Evolutionary conservation across 768 basidiomycete species (phyloP), one percentile per base, ranked within the genome.

Genomic region (Panaeolus papilionaceus): DNA sequence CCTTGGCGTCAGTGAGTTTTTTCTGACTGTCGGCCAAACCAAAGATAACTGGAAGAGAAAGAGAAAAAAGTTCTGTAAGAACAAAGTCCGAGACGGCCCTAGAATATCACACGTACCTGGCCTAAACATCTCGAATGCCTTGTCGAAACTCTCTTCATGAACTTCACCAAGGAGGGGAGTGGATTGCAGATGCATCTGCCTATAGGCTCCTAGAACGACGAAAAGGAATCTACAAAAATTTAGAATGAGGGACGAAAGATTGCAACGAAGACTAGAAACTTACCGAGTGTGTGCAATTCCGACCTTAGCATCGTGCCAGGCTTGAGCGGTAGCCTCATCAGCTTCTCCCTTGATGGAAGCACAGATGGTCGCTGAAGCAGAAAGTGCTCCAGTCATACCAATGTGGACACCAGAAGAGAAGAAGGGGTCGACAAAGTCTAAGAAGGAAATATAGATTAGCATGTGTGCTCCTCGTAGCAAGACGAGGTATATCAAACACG

Each of bases 201-300:
- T 83, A 75, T 86, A 87, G 40, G 84, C 84, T 67, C 83, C 81
- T 33, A 86, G 74, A 1, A 85, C 84, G 62, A 86, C 85, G 39
- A 87, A 73, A 23, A 86, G 71, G 75, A 86, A 86, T 63, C 83
- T 83, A 33, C 0, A 37, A 39, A 16, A 38, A 49, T 2, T 23
- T 18, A 64, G n/a, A 18, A 38, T 64, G 23, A 67, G 38, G 16
- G 28, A 37, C 4, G 44, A 18, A 9, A 18, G 4, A n/a, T 2
- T 16, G 58, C 4, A 64, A 49, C 38, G 4, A 28, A 38, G 12
- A 42, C 10, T 26, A 39, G 11, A 3, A 20, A 54, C 64, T 51
- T 64, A 78, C 76, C 80, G 72, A 10, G 82, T 82, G 68, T 82
- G 79, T 0, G 78, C 71, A 8, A 75, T 75, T 4, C 73, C 77